Evolutionary conservation across 108 stramenopile genomes (phyloP).

Genomic region (Stephanodiscus minutulus): DNA sequence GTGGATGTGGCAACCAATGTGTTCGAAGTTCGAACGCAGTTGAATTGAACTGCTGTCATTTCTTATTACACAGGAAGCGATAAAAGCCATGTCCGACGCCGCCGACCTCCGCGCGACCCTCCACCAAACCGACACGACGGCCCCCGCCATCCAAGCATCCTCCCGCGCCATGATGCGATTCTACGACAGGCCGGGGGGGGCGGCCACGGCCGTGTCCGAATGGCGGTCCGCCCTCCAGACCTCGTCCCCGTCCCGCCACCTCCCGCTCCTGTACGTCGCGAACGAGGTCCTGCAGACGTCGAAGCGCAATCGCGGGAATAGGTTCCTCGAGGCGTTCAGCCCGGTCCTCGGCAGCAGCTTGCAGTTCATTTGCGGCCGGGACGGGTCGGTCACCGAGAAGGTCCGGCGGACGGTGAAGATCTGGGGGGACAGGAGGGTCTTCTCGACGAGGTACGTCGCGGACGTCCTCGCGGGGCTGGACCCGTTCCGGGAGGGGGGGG

Average conservation of each 20-base stretch:
- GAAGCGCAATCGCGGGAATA: conserved; percentile 85
- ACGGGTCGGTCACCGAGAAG: conserved; percentile 59
- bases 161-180: conserved; percentile 82
- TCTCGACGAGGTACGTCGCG: conserved; percentile 72
- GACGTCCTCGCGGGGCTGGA: conserved; percentile 77
- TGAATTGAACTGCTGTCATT: too few relatives aligned
- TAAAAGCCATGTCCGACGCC: conserved; percentile 37
- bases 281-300: conserved; percentile 86
- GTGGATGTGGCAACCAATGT: too few relatives aligned
- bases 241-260: conserved; percentile 48
- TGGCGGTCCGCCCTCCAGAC: conserved; percentile 78
- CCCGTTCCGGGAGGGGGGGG: conserved; percentile 50
- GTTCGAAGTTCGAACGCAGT: too few relatives aligned
- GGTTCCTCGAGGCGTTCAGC: conserved; percentile 82
- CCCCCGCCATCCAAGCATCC: conserved; percentile 67
- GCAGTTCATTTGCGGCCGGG: conserved; percentile 56
- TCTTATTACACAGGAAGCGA: not conserved
- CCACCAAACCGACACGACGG: conserved; percentile 49
- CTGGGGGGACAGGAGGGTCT: conserved; percentile 85
- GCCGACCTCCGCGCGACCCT: conserved; percentile 39
- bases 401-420: conserved; percentile 83
- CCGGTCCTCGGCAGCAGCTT: conserved; percentile 73
- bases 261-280: conserved; percentile 86
- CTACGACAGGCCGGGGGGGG: conserved; percentile 65
- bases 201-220: conserved; percentile 67